Percentiles rank a stretch among this genome's conserved stretches.
Conservation (phyloP, 2,329 filamentous ascomycete genomes). For the Xylogone sp. region DNA sequence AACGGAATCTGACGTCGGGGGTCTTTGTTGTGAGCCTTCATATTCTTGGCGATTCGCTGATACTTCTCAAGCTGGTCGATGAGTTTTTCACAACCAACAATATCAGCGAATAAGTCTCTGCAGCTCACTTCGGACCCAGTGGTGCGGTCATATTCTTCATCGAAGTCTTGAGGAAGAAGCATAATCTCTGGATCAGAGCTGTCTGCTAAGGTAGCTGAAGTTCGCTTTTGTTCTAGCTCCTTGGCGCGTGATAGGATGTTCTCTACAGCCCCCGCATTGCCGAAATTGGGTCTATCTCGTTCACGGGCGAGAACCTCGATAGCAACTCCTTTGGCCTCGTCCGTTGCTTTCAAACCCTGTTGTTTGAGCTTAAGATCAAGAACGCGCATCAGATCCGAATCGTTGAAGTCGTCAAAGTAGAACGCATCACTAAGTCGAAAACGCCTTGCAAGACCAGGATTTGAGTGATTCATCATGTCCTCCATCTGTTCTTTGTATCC, state of each 20-base stretch:
- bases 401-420: conserved; percentile 63
- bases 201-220: conserved; percentile 12
- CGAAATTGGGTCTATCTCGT: conserved; percentile 62
- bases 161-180: conserved; percentile 40
- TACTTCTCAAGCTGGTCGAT: conserved; percentile 46
- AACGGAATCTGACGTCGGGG: conserved; percentile 49
- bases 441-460: conserved; percentile 63
- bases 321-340: conserved; percentile 48
- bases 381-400: conserved; percentile 54
- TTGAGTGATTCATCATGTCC: conserved; percentile 69
- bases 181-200: no score
- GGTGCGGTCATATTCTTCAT: conserved; percentile 45
- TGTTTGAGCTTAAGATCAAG: conserved; percentile 59
- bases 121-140: conserved; percentile 37
- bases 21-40: conserved; percentile 42
- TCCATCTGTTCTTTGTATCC: conserved; percentile 69
- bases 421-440: conserved; percentile 65
- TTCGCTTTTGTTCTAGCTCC: conserved; percentile 16
- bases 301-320: conserved; percentile 56
- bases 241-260: conserved; percentile 58
- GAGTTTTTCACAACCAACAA: conserved; percentile 47
- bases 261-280: conserved; percentile 73
- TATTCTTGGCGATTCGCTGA: conserved; percentile 38
- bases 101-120: conserved; percentile 42
- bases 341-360: conserved; percentile 48